A percentile compares a stretch with the other conserved stretches of the same genome.
phyloP scores from a whole-genome alignment of 345 rosid species.

The Passiflora organensis region DNA sequence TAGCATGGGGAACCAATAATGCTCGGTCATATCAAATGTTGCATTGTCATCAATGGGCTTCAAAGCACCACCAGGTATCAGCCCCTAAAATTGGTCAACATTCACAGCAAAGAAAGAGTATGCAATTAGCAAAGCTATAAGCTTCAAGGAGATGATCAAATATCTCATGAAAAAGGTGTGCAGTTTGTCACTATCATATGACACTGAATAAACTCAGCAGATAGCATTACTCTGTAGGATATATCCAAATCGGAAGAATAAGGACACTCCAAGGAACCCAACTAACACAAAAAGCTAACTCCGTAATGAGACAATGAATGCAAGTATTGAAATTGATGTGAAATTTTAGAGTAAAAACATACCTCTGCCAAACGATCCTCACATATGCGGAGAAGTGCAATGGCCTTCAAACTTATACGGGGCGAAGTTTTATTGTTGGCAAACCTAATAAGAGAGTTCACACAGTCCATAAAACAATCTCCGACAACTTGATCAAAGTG shows the following conservation, averaged over 20 bases:
- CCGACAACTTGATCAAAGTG: constrained; percentile 99
- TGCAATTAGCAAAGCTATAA: background rate
- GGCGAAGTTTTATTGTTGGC: constrained; percentile 88
- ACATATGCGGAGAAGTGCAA: constrained; percentile 97
- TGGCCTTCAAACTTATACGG: constrained; percentile 94
- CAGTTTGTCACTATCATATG: too few species aligned
- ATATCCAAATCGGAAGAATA: background rate
- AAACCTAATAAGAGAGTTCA: constrained; percentile 95
- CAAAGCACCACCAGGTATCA: constrained; percentile 78
- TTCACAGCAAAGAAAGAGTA: constrained; percentile 6
- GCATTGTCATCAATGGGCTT: constrained; percentile 52
- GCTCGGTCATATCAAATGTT: constrained; percentile 75
- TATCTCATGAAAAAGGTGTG: too few species aligned
- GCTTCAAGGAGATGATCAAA: background rate
- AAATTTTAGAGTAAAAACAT: constrained; percentile 13
- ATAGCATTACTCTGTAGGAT: too few species aligned
- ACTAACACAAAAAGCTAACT: background rate
- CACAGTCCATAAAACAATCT: constrained; percentile 98
- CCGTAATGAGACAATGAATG: background rate
- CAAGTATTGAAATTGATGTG: background rate
- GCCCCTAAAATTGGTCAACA: constrained; percentile 49
- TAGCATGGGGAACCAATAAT: constrained; percentile 92
- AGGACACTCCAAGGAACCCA: background rate
- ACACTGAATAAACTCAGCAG: too few species aligned
- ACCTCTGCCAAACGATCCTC: constrained; percentile 99